Base-by-base conservation (phyloP, 371 early-diverging fungal species). In the Zychaea mexicana region DNA sequence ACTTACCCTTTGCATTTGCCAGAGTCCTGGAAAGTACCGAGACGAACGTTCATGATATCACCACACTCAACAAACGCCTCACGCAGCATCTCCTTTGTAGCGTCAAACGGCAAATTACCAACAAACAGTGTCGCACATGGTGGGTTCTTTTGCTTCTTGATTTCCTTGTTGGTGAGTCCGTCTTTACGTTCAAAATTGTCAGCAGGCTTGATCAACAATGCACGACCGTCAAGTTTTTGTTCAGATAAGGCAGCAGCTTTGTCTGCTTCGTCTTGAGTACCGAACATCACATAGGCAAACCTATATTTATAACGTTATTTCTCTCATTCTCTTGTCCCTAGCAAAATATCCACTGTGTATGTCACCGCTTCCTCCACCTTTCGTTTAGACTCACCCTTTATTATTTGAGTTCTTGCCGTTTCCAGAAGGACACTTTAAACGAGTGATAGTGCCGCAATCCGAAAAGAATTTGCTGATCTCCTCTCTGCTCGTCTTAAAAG, bases 41-140 rank as follows among this genome's bases (percentile, higher is more conserved):
- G 61, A 33, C 90, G 80, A 10, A 92, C 87, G 45, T 88, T 87
- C 9, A 83, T 77, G 22, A 92, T 82, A 63, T 84, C 78, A 30
- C 90, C 92, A 54, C 77, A 90, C 65, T 77, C 78, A 36, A 72
- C 81, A 70, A 92, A 92, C 3, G 81, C 62, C 33, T 82, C 82
- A 27, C 86, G 79, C 32, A 96, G 65, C 9, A 72, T 73, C 31
- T 88, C 85, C 46, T 85, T 79, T 22, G 88, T 89, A 17, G 87
- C 78, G 22, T 84, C 78, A 71, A 92, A 94, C 38, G 84, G 74
- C 61, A 96, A 69, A 77, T 94, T 94, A 32, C 94, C 94, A 5
- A 95, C 64, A 73, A 94, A 94, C 32, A 96, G 74, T 3, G 94
- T 90, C 30, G 91, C 84, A 45, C 88, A 83, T 27, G 91, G 90